Evolutionary conservation across 2,329 filamentous ascomycete species (phyloP).

Genomic region (Aspergillus ibericus): DNA sequence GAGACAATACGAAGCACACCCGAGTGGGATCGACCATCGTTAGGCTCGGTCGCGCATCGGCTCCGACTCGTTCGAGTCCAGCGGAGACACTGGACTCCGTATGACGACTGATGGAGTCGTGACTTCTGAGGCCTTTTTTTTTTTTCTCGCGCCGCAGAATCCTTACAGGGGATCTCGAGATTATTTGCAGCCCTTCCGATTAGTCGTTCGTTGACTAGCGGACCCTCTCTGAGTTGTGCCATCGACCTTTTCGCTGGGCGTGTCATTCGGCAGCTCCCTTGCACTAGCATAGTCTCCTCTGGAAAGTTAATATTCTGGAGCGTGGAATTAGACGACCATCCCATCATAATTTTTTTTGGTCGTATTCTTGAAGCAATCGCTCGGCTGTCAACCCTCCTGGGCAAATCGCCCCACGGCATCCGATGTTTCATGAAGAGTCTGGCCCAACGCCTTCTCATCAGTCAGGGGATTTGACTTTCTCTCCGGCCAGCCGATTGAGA

Average conservation of each 20-base stretch:
- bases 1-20: too few species aligned
- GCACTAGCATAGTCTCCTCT: constrained; percentile 1
- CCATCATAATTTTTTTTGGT: not conserved
- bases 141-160: not conserved
- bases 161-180: not conserved
- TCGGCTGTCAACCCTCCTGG: not conserved
- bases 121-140: not conserved
- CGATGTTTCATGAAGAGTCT: not conserved
- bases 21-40: not conserved
- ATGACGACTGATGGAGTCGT: not conserved
- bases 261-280: constrained; percentile 6
- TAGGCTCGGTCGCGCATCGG: constrained; percentile 7
- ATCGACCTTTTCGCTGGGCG: not conserved
- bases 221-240: not conserved
- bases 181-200: not conserved
- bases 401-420: not conserved
- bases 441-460: not conserved
- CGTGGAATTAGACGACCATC: not conserved
- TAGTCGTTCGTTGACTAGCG: not conserved
- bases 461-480: not conserved
- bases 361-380: not conserved
- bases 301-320: not conserved
- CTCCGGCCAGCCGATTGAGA: not conserved
- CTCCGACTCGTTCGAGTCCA: constrained; percentile 1
- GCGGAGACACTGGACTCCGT: not conserved